phyloP scores from a whole-genome alignment of 805 yeast genomes.

The Yamadazyma sp. region DNA sequence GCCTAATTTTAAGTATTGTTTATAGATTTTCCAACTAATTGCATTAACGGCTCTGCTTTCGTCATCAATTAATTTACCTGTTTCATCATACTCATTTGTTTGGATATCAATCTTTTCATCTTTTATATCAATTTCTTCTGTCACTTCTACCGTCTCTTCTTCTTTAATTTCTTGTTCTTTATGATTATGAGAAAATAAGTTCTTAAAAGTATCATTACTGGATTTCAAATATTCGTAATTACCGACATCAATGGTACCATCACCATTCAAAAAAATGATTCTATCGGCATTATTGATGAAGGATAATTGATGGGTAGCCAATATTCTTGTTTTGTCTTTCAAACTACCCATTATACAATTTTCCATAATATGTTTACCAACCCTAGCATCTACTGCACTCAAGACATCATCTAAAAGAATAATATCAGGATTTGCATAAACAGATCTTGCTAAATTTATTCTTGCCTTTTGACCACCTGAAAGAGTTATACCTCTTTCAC shows the following conservation, averaged over 20 bases:
- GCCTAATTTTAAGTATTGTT: conserved; percentile 51
- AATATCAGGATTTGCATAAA: conserved; percentile 28
- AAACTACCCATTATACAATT: conserved; percentile 24
- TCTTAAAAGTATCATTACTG: conserved; percentile 21
- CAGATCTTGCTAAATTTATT: conserved; percentile 33
- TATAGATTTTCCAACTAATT: conserved; percentile 48
- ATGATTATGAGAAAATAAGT: conserved; percentile 22
- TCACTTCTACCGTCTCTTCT: conserved; percentile 3
- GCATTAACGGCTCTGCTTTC: conserved; percentile 63
- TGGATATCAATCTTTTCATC: neutral
- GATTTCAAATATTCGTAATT: conserved; percentile 21
- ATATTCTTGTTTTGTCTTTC: conserved; percentile 26
- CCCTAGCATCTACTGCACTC: conserved; percentile 36
- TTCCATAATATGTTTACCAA: conserved; percentile 35
- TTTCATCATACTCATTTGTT: conserved; percentile 15
- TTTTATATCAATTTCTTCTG: neutral
- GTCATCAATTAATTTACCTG: conserved; percentile 31
- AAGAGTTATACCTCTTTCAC: conserved; percentile 35
- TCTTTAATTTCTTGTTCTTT: conserved; percentile 17
- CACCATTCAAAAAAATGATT: conserved; percentile 27
- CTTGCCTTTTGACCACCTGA: conserved; percentile 40
- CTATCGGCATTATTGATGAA: conserved; percentile 28
- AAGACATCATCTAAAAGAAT: conserved; percentile 33
- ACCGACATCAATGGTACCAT: conserved; percentile 27
- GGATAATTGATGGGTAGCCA: conserved; percentile 36